phyloP scores from a whole-genome alignment of 345 rosid species.

The Eucalyptus tenuipes region DNA sequence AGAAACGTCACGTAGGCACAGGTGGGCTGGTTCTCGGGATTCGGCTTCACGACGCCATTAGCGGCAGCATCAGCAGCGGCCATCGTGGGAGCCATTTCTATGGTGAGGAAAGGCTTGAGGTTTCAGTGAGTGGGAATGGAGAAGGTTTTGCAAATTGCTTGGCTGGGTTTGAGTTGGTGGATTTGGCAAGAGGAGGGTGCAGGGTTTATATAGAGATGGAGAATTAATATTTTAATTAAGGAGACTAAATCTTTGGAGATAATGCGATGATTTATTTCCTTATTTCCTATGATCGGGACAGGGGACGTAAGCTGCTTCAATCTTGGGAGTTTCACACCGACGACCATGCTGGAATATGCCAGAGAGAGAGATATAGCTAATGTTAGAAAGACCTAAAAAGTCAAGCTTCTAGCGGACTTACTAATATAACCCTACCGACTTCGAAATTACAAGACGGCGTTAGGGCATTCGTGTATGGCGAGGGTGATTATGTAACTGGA shows the following conservation, averaged over 20 bases:
- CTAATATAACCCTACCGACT: background rate
- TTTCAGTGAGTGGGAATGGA: background rate
- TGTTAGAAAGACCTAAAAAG: background rate
- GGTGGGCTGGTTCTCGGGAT: background rate
- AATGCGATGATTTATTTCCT: rapidly evolving
- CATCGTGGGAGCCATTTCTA: background rate
- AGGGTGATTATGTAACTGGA: background rate
- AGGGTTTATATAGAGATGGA: background rate
- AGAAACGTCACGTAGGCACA: constrained; percentile 23
- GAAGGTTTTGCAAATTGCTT: background rate
- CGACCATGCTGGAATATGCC: background rate
- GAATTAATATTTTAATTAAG: background rate
- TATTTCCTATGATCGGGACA: background rate
- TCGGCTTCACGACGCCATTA: background rate
- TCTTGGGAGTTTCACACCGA: background rate
- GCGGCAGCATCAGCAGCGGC: background rate
- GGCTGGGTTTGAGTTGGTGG: background rate
- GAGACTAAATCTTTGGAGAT: background rate
- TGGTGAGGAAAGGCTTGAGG: background rate
- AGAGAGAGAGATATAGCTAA: too few relatives aligned
- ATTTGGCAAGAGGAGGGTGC: background rate
- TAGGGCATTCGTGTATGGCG: background rate
- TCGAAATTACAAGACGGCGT: background rate
- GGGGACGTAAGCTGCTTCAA: background rate
- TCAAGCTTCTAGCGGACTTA: background rate